Percentiles rank a stretch among this genome's conserved stretches.
Conservation (phyloP, 2,329 filamentous ascomycete species). For the Bimuria novae-zelandiae region DNA sequence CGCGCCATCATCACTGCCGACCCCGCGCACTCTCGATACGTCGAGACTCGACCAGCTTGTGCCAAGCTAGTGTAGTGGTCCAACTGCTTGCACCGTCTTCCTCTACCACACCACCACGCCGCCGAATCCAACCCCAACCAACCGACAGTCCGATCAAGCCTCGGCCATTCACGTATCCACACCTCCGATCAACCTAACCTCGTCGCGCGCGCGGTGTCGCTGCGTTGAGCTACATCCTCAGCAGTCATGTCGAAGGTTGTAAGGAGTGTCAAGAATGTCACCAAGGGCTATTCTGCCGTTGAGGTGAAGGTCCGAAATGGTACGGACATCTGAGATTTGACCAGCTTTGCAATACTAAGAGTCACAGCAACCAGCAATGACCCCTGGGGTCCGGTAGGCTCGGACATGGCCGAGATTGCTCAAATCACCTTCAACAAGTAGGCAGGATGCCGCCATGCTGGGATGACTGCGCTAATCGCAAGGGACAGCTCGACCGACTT, state of each 20-base stretch:
- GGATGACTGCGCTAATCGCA: constrained; percentile 30
- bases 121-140: constrained; percentile 1
- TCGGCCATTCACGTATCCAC: too few species aligned
- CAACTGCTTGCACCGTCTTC: constrained; percentile 31
- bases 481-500: constrained; percentile 83
- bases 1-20: constrained; percentile 3
- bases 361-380: constrained; percentile 92
- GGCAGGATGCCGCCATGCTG: constrained; percentile 39
- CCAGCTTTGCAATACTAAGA: constrained; percentile 20
- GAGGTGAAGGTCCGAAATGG: constrained; percentile 82
- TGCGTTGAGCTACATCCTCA: constrained; percentile 11
- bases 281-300: constrained; percentile 94
- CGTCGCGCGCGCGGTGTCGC: neutral
- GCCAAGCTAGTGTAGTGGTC: constrained; percentile 17
- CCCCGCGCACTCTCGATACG: constrained; percentile 4
- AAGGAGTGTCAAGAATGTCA: constrained; percentile 98
- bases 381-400: constrained; percentile 96
- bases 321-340: constrained; percentile 16
- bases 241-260: constrained; percentile 91
- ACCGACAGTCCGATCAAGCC: constrained; percentile 1
- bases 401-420: constrained; percentile 98
- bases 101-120: constrained; percentile 19
- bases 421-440: constrained; percentile 98
- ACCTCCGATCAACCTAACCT: too few species aligned
- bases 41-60: constrained; percentile 8